Conservation (phyloP, 2,329 filamentous ascomycete genomes). For the Fusarium heterosporum region DNA sequence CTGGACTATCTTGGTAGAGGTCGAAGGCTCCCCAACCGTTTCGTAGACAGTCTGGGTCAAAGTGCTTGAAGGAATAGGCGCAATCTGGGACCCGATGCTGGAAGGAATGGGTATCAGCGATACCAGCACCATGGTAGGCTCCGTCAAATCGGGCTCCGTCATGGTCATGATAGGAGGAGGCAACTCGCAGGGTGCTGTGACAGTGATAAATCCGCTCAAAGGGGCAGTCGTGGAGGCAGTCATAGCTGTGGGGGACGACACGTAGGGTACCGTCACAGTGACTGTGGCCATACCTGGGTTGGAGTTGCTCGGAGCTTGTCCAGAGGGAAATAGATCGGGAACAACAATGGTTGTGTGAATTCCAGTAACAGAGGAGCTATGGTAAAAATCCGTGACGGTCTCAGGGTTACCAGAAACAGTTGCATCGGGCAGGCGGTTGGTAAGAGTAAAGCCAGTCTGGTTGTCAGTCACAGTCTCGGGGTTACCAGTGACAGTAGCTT, state of each 20-base stretch:
- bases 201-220: too few species aligned
- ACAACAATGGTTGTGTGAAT: slow-evolving; percentile 47
- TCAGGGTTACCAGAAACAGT: slow-evolving; percentile 45
- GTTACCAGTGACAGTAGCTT: slow-evolving; percentile 44
- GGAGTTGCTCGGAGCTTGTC: slow-evolving; percentile 40
- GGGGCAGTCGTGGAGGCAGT: neutral
- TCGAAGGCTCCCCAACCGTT: slow-evolving; percentile 46
- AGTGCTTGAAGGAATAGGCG: slow-evolving; percentile 34
- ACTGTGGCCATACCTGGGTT: slow-evolving; percentile 47
- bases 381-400: slow-evolving; percentile 47
- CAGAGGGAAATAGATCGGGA: slow-evolving; percentile 47
- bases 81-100: neutral
- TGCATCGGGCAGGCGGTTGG: slow-evolving; percentile 35
- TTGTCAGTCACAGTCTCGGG: slow-evolving; percentile 46
- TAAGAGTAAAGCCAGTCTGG: slow-evolving; percentile 43
- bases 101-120: slow-evolving; percentile 18
- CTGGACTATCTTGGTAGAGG: slow-evolving; percentile 51
- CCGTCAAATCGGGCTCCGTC: slow-evolving; percentile 12
- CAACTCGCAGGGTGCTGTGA: neutral
- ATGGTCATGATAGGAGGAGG: slow-evolving; percentile 37
- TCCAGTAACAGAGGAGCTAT: slow-evolving; percentile 30
- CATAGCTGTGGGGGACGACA: slow-evolving; percentile 30
- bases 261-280: slow-evolving; percentile 24
- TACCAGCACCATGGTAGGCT: neutral
- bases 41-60: slow-evolving; percentile 50